Base-by-base conservation (phyloP, 805 yeast species). In the Pichia membranifaciens region DNA sequence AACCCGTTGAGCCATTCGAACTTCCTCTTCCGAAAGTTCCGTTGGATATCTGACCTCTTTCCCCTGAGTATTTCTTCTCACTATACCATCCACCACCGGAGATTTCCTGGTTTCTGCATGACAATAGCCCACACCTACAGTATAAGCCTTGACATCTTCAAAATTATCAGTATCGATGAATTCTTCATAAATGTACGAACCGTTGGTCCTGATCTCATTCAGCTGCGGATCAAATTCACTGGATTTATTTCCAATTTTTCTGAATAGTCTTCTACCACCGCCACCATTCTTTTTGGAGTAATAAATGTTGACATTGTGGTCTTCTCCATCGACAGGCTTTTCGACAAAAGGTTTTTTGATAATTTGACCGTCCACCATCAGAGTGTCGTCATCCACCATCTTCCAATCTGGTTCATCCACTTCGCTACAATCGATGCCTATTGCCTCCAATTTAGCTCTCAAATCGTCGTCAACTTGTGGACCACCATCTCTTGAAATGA, bases 81-180 rank as follows among this genome's bases (percentile, higher is more conserved):
- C 99, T 49, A 93, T 87, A 41, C 99, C 99, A 68, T 93, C 99
- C n/a, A 93, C 99, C 3, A 93, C 99, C 1, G 99, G 99, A 0
- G 96, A 88, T 65, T 93, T 93, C 60, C 99, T 77, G 1, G 99
- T 93, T 62, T 93, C 99, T 0, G 99, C 99, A 65, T 93, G 99
- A 63, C 99, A 93, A 60, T 78, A 93, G 17, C 71, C 71, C 3
- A 84, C 80, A 1, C 99, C 98, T 4, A 93, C 98, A 1, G 99
- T 93, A 65, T 93, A 93, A 0, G 98, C 98, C 68, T 93, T 93
- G 52, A 93, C 99, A 66, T 93, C 99, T 68, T 93, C 99, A 60
- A 89, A 90, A 62, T 93, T 93, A 65, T 93, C 97, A 2, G 99
- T 91, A 62, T 93, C 97, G 91, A 93, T 89, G 58, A 93, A 93